Evolutionary conservation across 2,329 filamentous ascomycete genomes (phyloP).

Genomic region (Scolecobasidium constrictum): DNA sequence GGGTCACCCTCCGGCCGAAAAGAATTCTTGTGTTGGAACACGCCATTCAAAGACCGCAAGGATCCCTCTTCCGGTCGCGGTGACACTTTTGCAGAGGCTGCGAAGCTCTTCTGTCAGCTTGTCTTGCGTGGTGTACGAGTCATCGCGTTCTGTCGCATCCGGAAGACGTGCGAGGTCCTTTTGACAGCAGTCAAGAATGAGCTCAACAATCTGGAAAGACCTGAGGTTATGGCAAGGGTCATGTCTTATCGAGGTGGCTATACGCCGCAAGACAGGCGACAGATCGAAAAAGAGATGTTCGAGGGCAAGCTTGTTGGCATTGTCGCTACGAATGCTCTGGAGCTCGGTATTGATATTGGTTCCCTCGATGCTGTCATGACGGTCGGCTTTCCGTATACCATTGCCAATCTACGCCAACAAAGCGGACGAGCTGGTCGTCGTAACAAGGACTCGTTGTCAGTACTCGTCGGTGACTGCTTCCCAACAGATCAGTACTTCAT

Average conservation of each 20-base stretch:
- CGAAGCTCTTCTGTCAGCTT: slow-evolving; percentile 80
- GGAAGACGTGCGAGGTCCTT: slow-evolving; percentile 79
- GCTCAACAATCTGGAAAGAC: slow-evolving; percentile 58
- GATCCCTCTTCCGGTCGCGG: slow-evolving; percentile 82
- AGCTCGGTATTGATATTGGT: slow-evolving; percentile 91
- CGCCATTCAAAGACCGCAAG: slow-evolving; percentile 78
- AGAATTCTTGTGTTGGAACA: slow-evolving; percentile 97
- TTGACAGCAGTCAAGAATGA: slow-evolving; percentile 71
- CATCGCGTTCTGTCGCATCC: slow-evolving; percentile 83
- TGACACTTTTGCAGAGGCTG: slow-evolving; percentile 74
- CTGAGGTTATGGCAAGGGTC: slow-evolving; percentile 66
- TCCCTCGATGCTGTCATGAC: slow-evolving; percentile 88
- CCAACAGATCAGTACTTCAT: slow-evolving; percentile 94
- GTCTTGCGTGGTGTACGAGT: slow-evolving; percentile 80
- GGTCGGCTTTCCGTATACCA: slow-evolving; percentile 89
- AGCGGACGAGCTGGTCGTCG: slow-evolving; percentile 84
- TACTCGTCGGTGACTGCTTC: slow-evolving; percentile 81
- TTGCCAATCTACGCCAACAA: slow-evolving; percentile 88
- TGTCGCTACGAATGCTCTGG: slow-evolving; percentile 83
- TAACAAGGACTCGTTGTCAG: slow-evolving; percentile 85
- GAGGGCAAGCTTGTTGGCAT: slow-evolving; percentile 88
- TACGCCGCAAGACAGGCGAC: slow-evolving; percentile 76
- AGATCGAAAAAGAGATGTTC: slow-evolving; percentile 94
- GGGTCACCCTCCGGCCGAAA: slow-evolving; percentile 87
- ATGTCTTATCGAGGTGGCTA: slow-evolving; percentile 97